These are phyloP conservation scores for Parasitella parasitica DNA, from an alignment of 371 early-diverging fungal genomes.

Conservation along the genomic window DNA sequence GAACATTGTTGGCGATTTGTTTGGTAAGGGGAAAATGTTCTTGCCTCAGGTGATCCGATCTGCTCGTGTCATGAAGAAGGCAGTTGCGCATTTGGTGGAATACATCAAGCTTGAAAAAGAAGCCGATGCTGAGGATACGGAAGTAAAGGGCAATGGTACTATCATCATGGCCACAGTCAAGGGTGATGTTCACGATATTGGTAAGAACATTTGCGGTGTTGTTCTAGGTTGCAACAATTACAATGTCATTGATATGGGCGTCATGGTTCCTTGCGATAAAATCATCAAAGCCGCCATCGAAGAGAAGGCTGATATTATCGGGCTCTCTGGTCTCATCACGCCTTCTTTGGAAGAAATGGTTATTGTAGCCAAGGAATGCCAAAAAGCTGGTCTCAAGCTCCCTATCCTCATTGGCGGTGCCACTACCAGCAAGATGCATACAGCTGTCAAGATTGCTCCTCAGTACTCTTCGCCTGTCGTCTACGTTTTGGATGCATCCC, in stretches of 20 bases:
- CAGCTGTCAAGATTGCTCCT: slow-evolving; percentile 94
- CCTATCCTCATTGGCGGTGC: slow-evolving; percentile 94
- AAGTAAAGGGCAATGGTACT: slow-evolving; percentile 64
- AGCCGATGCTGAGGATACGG: slow-evolving; percentile 55
- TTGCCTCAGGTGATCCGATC: slow-evolving; percentile 96
- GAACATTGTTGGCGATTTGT: slow-evolving; percentile 90
- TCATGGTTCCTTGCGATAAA: slow-evolving; percentile 90
- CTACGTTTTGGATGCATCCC: slow-evolving; percentile 80
- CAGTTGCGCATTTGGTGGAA: slow-evolving; percentile 92
- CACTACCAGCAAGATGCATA: slow-evolving; percentile 93
- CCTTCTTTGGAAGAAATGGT: slow-evolving; percentile 96
- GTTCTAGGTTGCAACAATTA: slow-evolving; percentile 96
- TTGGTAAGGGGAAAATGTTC: slow-evolving; percentile 94
- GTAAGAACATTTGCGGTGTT: slow-evolving; percentile 92
- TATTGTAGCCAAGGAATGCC: slow-evolving; percentile 86
- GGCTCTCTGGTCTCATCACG: slow-evolving; percentile 90
- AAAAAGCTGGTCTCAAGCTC: slow-evolving; percentile 82
- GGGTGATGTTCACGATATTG: slow-evolving; percentile 89
- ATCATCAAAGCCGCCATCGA: slow-evolving; percentile 84
- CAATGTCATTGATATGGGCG: slow-evolving; percentile 89
- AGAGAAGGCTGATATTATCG: slow-evolving; percentile 88
- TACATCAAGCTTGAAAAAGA: slow-evolving; percentile 88
- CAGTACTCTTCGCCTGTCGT: slow-evolving; percentile 71
- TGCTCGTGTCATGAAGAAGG: slow-evolving; percentile 91
- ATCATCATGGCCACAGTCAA: slow-evolving; percentile 93